phyloP scores from a whole-genome alignment of 2,329 filamentous ascomycete species.

The Exophiala spinifera region DNA sequence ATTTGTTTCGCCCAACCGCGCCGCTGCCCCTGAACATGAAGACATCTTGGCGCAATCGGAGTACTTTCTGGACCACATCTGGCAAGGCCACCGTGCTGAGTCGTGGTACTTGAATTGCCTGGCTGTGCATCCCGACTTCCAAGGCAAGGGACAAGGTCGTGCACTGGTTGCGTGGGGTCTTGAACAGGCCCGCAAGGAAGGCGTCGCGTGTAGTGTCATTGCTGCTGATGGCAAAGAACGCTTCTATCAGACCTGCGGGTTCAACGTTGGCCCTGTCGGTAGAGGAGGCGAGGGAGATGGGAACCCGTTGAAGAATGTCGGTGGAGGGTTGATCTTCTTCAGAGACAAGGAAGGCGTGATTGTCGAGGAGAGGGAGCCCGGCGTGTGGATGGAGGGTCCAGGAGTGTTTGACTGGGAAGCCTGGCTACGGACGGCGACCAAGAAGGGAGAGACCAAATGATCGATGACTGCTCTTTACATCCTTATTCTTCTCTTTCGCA shows the following conservation, averaged over 20 bases:
- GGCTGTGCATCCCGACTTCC: constrained; percentile 36
- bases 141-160: constrained; percentile 38
- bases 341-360: constrained; percentile 21
- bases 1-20: constrained; percentile 22
- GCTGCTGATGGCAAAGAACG: constrained; percentile 39
- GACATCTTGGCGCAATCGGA: constrained; percentile 21
- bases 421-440: constrained; percentile 6
- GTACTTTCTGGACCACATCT: constrained; percentile 28
- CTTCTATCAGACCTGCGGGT: constrained; percentile 42
- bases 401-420: constrained; percentile 23
- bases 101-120: constrained; percentile 32
- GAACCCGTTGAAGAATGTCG: constrained; percentile 22
- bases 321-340: constrained; percentile 24
- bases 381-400: constrained; percentile 17
- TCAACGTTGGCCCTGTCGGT: constrained; percentile 28
- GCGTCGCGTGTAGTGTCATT: constrained; percentile 36
- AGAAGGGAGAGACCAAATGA: background rate
- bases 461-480: background rate
- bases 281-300: constrained; percentile 24
- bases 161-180: constrained; percentile 45
- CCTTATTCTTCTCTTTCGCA: too few species aligned
- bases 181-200: constrained; percentile 22
- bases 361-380: constrained; percentile 9
- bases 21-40: constrained; percentile 17
- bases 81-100: constrained; percentile 33